Evolutionary conservation across 129 eudicot species (phyloP).

Genomic region (Centella asiatica): DNA sequence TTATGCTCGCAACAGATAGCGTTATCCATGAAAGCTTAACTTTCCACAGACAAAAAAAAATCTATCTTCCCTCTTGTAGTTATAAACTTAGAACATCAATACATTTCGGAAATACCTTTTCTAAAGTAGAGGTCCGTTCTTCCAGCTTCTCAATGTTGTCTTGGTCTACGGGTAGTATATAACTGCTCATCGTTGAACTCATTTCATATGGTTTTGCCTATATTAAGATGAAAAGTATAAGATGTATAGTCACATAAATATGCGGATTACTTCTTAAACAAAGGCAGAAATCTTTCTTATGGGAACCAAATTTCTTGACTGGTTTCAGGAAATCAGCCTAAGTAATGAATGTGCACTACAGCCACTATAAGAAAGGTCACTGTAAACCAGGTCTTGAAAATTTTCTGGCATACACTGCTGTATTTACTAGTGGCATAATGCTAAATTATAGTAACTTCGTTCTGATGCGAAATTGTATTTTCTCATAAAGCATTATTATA

Average conservation of each 20-base stretch:
- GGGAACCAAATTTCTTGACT: neutral
- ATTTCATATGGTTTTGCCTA: slow-evolving; percentile 50
- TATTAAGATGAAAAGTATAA: slow-evolving; percentile 5
- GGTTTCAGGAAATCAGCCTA: too few relatives aligned
- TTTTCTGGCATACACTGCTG: too few relatives aligned
- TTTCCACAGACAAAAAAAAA: neutral
- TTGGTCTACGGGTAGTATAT: slow-evolving; percentile 35
- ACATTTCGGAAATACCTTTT: slow-evolving; percentile 42
- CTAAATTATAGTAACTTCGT: too few relatives aligned
- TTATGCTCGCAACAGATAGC: too few relatives aligned
- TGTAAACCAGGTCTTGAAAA: too few relatives aligned
- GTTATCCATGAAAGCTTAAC: neutral
- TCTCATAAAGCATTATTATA: too few relatives aligned
- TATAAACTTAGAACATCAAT: neutral
- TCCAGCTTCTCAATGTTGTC: slow-evolving; percentile 63
- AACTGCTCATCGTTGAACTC: slow-evolving; percentile 24
- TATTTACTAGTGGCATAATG: too few relatives aligned
- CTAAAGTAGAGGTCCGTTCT: slow-evolving; percentile 59
- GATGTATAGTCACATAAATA: neutral
- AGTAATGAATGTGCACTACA: too few relatives aligned
- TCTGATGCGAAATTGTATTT: too few relatives aligned
- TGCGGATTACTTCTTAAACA: neutral
- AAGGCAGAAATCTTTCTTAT: neutral
- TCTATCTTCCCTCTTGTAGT: neutral
- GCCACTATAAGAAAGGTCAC: too few relatives aligned